phyloP scores from a whole-genome alignment of 345 rosid species.

The Hibiscus syriacus region DNA sequence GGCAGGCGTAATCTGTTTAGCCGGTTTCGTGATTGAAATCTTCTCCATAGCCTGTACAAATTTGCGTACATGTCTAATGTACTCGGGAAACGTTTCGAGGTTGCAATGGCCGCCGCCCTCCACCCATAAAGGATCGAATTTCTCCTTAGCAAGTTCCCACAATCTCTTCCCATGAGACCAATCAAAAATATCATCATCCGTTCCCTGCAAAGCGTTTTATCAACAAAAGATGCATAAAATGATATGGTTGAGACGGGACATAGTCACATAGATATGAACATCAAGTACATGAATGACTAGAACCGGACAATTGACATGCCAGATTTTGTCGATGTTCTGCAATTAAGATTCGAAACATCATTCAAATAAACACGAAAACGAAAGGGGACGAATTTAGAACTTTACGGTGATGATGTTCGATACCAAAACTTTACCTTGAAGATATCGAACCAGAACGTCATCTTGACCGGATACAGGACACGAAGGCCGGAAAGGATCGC shows the following conservation, averaged over 20 bases:
- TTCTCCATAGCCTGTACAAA: slow-evolving; percentile 90
- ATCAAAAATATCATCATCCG: slow-evolving; percentile 80
- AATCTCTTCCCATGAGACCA: slow-evolving; percentile 81
- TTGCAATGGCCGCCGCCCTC: slow-evolving; percentile 97
- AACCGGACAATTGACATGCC: slow-evolving; percentile 73
- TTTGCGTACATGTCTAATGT: slow-evolving; percentile 77
- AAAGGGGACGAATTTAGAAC: too few species aligned
- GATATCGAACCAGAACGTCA: slow-evolving; percentile 97
- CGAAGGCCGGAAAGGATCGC: slow-evolving; percentile 93
- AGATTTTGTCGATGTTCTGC: slow-evolving; percentile 97
- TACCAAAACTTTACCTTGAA: slow-evolving; percentile 51
- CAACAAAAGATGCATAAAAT: neutral
- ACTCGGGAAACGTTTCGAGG: slow-evolving; percentile 90
- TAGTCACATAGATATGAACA: neutral
- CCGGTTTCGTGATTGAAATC: slow-evolving; percentile 39
- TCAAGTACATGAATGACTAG: too few species aligned
- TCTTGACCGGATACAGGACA: slow-evolving; percentile 83
- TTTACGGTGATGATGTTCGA: too few species aligned
- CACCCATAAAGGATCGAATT: slow-evolving; percentile 86
- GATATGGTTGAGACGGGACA: neutral
- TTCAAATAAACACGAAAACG: slow-evolving; percentile 8
- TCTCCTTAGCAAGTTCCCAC: slow-evolving; percentile 89
- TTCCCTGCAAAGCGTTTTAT: slow-evolving; percentile 53
- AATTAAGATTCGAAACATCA: slow-evolving; percentile 14
- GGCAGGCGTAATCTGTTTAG: slow-evolving; percentile 33